phyloP scores from a whole-genome alignment of 1,139 yeast species.

The Groenewaldozyma sp. region DNA sequence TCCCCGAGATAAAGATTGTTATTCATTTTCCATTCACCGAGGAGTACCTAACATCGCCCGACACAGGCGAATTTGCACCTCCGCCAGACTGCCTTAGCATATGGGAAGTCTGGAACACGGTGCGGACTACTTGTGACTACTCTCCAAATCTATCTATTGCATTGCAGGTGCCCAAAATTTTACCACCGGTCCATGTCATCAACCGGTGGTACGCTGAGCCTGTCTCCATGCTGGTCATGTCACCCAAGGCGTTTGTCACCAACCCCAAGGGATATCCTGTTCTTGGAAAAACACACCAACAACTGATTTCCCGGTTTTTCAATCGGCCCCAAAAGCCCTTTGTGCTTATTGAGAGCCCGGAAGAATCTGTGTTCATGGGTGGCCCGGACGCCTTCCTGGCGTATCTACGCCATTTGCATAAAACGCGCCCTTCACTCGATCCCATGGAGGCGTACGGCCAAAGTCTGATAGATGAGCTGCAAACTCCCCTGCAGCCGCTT shows the following conservation, averaged over 20 bases:
- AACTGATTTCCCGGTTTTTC: conserved; percentile 34
- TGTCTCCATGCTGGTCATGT: conserved; percentile 43
- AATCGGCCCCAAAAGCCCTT: conserved; percentile 23
- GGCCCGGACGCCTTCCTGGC: conserved; percentile 41
- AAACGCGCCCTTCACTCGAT: conserved; percentile 28
- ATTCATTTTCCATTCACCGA: conserved; percentile 37
- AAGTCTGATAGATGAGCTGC: conserved; percentile 34
- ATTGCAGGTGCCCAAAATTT: conserved; percentile 43
- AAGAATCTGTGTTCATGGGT: conserved; percentile 25
- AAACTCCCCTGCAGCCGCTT: conserved; percentile 68
- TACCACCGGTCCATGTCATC: conserved; percentile 40
- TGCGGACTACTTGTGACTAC: conserved; percentile 45
- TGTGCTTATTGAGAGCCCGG: conserved; percentile 22
- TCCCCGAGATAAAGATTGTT: conserved; percentile 27
- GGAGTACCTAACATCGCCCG: conserved; percentile 29
- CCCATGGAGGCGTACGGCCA: conserved; percentile 30
- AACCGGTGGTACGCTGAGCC: conserved; percentile 62
- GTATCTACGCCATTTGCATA: conserved; percentile 43
- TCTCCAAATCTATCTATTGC: conserved; percentile 45
- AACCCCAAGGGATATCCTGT: conserved; percentile 57
- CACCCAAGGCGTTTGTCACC: conserved; percentile 44
- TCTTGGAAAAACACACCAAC: conserved; percentile 46
- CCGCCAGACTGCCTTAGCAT: conserved; percentile 46
- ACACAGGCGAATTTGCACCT: conserved; percentile 30
- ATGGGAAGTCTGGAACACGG: conserved; percentile 65